Conservation (phyloP, 805 yeast species). For the Debaryomyces tyrocola region DNA sequence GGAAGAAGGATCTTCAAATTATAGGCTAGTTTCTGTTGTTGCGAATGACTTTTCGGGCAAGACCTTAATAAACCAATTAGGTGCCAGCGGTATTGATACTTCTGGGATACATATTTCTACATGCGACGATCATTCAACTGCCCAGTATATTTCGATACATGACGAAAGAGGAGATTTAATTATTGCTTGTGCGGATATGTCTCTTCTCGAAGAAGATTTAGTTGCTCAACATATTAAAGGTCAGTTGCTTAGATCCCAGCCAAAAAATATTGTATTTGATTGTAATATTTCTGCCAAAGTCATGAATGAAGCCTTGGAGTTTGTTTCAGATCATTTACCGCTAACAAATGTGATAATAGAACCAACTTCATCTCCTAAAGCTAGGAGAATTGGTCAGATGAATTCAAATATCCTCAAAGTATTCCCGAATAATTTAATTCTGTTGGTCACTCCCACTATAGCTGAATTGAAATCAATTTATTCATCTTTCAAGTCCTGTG, state of each 20-base stretch:
- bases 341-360: constrained; percentile 53
- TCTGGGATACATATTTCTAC: constrained; percentile 39
- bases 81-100: constrained; percentile 23
- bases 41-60: constrained; percentile 60
- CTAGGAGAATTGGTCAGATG: constrained; percentile 45
- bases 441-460: constrained; percentile 67
- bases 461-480: constrained; percentile 59
- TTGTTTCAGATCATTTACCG: constrained; percentile 9
- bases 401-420: constrained; percentile 27
- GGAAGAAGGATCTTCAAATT: constrained; percentile 6
- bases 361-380: constrained; percentile 75
- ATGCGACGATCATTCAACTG: constrained; percentile 39
- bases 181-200: constrained; percentile 85
- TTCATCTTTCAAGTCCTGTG: constrained; percentile 42
- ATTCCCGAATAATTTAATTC: constrained; percentile 48
- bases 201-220: constrained; percentile 52
- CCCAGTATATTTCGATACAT: constrained; percentile 75
- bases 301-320: constrained; percentile 35
- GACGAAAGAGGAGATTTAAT: constrained; percentile 59
- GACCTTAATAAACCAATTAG: constrained; percentile 31
- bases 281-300: constrained; percentile 58
- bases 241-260: constrained; percentile 41
- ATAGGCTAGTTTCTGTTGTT: constrained; percentile 56
- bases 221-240: constrained; percentile 41
- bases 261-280: constrained; percentile 60